These are phyloP conservation scores for Pseudozyma sp. DNA, from an alignment of 1,284 basidiomycete genomes.

Conservation along the genomic window DNA sequence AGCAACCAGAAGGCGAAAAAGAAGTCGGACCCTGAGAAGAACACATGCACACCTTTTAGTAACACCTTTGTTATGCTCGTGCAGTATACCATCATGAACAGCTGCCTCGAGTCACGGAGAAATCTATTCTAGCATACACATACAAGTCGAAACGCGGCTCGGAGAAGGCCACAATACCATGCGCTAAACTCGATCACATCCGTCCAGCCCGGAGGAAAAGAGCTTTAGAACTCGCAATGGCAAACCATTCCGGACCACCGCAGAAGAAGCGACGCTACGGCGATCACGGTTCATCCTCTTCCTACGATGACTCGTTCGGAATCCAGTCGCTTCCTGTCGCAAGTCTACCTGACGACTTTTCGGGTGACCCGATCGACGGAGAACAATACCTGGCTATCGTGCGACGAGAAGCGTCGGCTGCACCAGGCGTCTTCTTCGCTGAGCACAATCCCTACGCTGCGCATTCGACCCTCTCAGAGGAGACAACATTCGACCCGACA, in stretches of 20 bases:
- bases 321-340: slow-evolving; percentile 61
- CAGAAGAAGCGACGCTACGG: slow-evolving; percentile 25
- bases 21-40: slow-evolving; percentile 8
- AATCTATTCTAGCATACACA: too few species aligned
- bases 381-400: slow-evolving; percentile 64
- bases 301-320: slow-evolving; percentile 39
- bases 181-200: not conserved
- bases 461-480: not conserved
- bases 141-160: too few species aligned
- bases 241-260: not conserved
- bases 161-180: too few species aligned
- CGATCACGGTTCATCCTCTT: not conserved
- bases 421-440: slow-evolving; percentile 41
- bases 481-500: not conserved
- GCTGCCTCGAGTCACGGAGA: not conserved
- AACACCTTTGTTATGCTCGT: not conserved
- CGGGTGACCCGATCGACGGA: slow-evolving; percentile 59
- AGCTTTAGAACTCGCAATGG: not conserved
- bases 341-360: slow-evolving; percentile 50
- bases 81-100: not conserved
- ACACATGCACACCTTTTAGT: not conserved
- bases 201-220: not conserved
- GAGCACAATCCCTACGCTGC: slow-evolving; percentile 49
- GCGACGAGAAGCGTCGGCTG: slow-evolving; percentile 45
- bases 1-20: not conserved